Conservation (phyloP, 2,329 filamentous ascomycete genomes). For the Alternaria gansuensis region DNA sequence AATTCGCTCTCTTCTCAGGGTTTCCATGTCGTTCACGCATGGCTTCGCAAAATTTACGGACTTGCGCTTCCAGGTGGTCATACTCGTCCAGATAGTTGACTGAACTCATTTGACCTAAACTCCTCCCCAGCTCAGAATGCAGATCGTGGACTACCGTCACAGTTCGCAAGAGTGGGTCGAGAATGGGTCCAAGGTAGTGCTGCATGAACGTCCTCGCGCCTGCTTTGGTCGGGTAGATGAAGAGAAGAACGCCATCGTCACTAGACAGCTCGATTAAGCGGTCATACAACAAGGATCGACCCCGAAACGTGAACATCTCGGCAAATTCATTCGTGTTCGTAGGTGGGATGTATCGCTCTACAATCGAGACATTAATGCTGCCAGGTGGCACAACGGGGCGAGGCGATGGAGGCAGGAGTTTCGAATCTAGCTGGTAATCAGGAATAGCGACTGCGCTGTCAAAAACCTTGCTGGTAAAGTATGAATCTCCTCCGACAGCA, state of each 20-base stretch:
- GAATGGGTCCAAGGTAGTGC: constrained; percentile 67
- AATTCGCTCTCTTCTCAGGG: constrained; percentile 44
- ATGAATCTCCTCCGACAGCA: constrained; percentile 63
- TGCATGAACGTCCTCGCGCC: constrained; percentile 67
- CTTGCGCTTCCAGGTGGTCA: constrained; percentile 56
- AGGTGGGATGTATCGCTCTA: constrained; percentile 73
- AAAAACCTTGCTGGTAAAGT: constrained; percentile 69
- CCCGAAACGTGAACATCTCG: constrained; percentile 65
- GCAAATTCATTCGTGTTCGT: constrained; percentile 66
- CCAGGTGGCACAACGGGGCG: constrained; percentile 67
- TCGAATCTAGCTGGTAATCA: constrained; percentile 65
- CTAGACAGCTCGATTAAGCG: constrained; percentile 68
- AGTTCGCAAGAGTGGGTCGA: constrained; percentile 68
- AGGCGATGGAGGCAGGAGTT: constrained; percentile 61
- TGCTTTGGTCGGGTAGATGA: constrained; percentile 68
- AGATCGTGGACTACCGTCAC: constrained; percentile 67
- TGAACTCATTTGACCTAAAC: constrained; percentile 64
- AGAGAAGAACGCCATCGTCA: constrained; percentile 65
- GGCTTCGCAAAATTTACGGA: constrained; percentile 42
- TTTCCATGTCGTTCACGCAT: constrained; percentile 44
- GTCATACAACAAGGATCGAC: constrained; percentile 66
- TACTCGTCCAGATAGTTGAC: constrained; percentile 65
- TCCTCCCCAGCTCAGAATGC: constrained; percentile 64
- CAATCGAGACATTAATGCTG: constrained; percentile 67
- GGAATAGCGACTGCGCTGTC: constrained; percentile 68